Base-by-base conservation (phyloP, 345 rosid species). In the Balakata baccata region DNA sequence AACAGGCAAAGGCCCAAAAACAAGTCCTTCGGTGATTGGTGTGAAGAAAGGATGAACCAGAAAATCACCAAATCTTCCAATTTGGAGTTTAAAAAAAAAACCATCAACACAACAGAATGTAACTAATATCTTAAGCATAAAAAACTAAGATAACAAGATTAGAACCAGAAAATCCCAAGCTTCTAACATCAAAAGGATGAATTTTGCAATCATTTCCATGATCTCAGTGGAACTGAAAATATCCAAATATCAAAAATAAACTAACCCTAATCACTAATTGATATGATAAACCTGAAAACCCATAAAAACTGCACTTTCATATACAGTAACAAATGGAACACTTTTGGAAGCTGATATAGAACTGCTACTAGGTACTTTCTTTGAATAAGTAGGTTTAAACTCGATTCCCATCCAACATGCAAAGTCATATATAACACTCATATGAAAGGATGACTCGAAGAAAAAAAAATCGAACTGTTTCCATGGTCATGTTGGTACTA, bases 401-500 rank as follows among this genome's bases (percentile, higher is more conserved):
- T 50, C 20, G 25, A n/a, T 61, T 65, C 47, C 38, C 68, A 41
- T 41, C 68, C 69, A 65, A 64, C 29, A 43, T 41, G 13, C 50
- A 64, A 20, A 45, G 17, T 65, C 12, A 20, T 45, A 25, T 43
- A 43, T 43, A 43, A 4, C 29, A 13, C 1, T 58, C 63, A 58
- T 9, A 58, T 22, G 16, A 37, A 63, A 63, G 47, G 47, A 10
- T 5, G 10, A 43, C 10, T 43, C 7, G 6, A 14, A 4, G 6
- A 16, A 16, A 5, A 16, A 16, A n/a, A 65, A 20, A 37, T 18
- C 46, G 2, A 16, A 6, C 46, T 62, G 3, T 29, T 7, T 16
- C 64, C 23, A 1, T 25, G 25, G 0, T 17, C 63, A 14, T 17
- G 20, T 38, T 61, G 29, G 13, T 14, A 41, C 18, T 16, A n/a